Base-by-base conservation (phyloP, 345 rosid species). In the Pistacia integerrima region DNA sequence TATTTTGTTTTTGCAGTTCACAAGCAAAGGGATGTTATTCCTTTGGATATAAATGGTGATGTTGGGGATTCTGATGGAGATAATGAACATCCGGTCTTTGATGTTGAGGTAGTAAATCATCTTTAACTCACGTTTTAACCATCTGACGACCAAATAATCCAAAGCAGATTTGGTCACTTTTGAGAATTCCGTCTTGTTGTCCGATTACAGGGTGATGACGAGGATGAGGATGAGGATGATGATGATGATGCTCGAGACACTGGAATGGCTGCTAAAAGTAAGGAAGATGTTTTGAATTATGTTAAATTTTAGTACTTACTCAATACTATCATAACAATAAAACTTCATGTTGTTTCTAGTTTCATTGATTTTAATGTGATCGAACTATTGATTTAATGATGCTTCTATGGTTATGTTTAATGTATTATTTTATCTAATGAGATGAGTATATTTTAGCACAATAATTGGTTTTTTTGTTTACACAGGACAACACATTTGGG, bases 1-100 rank as follows among this genome's bases (percentile, higher is more conserved):
- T 69, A 8, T 52, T 48, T 70, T 64, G 14, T 71, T 33, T 61
- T 58, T 67, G 77, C 84, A 96, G 98, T 93, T 90, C 98, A 92
- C 78, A 96, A 91, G 77, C 90, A 92, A 80, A 86, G 97, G 72
- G 94, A 92, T 81, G 78, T 93, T 71, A 88, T 96, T 82, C 93
- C 94, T 2, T 84, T 93, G 59, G 85, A 88, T 79, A 54, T 89
- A 35, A 85, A 90, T 72, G 87, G 73, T 77, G 93, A 87, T 83
- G 82, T 67, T 70, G 89, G 77, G 74, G 91, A 79, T n/a, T 88
- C 93, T 0, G 91, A 85, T 85, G 93, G 86, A 44, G 97, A 93
- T 83, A 85, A 84, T 30, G 98, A 84, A 72, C 85, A 85, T 44
- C 97, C 94, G 0, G 91, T 96, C 79, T 87, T 93, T 77, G 90